Evolutionary conservation across 2,329 filamentous ascomycete species (phyloP).

Genomic region (Arachnopeziza araneosa): DNA sequence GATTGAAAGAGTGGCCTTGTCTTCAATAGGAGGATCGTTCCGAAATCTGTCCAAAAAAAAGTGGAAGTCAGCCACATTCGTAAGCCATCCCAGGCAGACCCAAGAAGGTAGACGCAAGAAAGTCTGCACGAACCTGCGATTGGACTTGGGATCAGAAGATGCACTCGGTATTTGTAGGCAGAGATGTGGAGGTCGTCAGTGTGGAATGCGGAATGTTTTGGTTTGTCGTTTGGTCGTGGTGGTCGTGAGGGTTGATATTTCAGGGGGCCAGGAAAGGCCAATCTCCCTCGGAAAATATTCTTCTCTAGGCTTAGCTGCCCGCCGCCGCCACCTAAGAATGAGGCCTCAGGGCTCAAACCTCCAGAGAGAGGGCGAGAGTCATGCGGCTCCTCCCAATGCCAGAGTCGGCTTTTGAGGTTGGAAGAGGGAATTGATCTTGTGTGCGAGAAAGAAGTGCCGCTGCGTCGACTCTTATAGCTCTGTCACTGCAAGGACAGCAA

Average conservation of each 20-base stretch:
- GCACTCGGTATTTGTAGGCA: background rate
- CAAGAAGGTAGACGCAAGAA: background rate
- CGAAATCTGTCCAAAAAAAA: slow-evolving; percentile 4
- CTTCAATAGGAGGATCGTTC: background rate
- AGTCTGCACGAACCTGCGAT: background rate
- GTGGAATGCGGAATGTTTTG: background rate
- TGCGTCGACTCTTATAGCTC: background rate
- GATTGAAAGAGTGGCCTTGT: background rate
- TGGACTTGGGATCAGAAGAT: too few relatives aligned
- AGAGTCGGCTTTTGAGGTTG: background rate
- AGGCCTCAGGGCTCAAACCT: background rate
- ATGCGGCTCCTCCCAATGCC: background rate
- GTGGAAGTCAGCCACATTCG: background rate
- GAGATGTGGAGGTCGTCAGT: background rate
- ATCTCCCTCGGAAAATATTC: background rate
- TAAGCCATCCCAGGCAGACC: background rate
- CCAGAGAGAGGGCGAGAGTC: background rate
- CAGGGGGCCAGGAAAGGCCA: too few relatives aligned
- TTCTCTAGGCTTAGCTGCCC: background rate
- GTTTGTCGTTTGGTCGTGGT: background rate
- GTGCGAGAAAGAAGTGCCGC: background rate
- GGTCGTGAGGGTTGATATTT: background rate
- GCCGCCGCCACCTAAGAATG: background rate
- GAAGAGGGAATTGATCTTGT: background rate
- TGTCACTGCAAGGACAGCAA: background rate